Conservation (phyloP, 2,329 filamentous ascomycete genomes). For the Rhexocercosporidium sp. region DNA sequence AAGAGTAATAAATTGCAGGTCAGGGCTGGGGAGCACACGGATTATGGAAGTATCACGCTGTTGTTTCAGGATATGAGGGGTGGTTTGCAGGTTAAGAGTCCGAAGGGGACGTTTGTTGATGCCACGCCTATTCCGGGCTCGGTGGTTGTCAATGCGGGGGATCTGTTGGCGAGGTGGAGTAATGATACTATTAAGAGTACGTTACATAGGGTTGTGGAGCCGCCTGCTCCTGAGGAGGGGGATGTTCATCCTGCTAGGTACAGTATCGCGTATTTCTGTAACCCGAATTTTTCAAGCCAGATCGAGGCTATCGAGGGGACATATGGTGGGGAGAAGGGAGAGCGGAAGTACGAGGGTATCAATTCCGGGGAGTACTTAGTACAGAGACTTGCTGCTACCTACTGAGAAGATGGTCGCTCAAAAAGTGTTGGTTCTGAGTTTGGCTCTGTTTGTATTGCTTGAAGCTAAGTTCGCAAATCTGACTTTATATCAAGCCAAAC, state of each 20-base stretch:
- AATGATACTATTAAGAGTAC: slow-evolving; percentile 93
- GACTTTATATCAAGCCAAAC: neutral
- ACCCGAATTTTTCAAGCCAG: slow-evolving; percentile 65
- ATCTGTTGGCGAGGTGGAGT: slow-evolving; percentile 84
- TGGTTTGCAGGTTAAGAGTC: slow-evolving; percentile 64
- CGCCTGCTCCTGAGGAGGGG: slow-evolving; percentile 62
- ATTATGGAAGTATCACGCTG: slow-evolving; percentile 58
- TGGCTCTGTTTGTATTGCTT: neutral
- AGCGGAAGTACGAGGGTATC: slow-evolving; percentile 81
- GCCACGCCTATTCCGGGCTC: slow-evolving; percentile 82
- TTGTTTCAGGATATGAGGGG: slow-evolving; percentile 59
- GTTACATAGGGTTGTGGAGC: slow-evolving; percentile 88
- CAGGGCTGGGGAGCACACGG: slow-evolving; percentile 58
- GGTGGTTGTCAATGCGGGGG: slow-evolving; percentile 88
- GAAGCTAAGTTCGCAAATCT: neutral
- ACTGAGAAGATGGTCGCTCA: slow-evolving; percentile 39
- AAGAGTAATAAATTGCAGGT: slow-evolving; percentile 56
- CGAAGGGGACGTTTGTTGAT: slow-evolving; percentile 79
- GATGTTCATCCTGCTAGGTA: slow-evolving; percentile 75
- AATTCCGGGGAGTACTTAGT: slow-evolving; percentile 83
- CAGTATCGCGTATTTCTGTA: slow-evolving; percentile 84
- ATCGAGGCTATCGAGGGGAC: slow-evolving; percentile 73
- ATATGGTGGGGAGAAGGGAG: slow-evolving; percentile 57
- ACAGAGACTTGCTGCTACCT: slow-evolving; percentile 77
- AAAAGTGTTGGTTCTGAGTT: neutral